phyloP scores from a whole-genome alignment of 768 basidiomycete species.

The Suillus variegatus region DNA sequence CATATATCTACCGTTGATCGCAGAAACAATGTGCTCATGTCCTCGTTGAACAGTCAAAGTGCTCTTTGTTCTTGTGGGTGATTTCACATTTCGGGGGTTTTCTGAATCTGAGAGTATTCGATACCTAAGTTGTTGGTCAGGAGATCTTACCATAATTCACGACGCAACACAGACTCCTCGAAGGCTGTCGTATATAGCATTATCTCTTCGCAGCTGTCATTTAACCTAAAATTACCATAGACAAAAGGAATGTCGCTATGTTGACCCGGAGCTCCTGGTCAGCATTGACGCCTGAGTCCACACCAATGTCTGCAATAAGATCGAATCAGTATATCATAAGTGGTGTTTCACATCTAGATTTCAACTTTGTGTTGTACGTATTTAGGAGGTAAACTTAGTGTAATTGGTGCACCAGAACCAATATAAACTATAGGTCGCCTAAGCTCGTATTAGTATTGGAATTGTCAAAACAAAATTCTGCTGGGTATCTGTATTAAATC shows the following conservation, averaged over 20 bases:
- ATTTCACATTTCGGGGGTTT: slow-evolving; percentile 5
- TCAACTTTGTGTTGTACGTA: neutral
- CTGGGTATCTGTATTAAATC: slow-evolving; percentile 13
- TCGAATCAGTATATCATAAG: neutral
- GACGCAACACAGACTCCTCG: neutral
- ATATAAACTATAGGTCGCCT: neutral
- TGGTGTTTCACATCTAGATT: neutral
- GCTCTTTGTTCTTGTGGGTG: neutral
- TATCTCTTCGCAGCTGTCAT: neutral
- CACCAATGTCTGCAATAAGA: neutral
- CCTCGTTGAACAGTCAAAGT: neutral
- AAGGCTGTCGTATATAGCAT: slow-evolving; percentile 1
- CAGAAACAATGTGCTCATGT: slow-evolving; percentile 2
- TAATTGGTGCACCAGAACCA: neutral
- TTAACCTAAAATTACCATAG: neutral
- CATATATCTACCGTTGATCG: neutral
- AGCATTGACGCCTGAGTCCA: neutral
- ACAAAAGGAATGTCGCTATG: neutral
- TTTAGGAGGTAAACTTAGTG: neutral
- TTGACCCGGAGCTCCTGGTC: neutral
- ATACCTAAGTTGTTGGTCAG: neutral
- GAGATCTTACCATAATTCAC: neutral
- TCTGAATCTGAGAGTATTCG: neutral
- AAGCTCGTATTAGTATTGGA: neutral
- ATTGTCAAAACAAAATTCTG: neutral